Base-by-base conservation (phyloP, 2,329 filamentous ascomycete genomes). In the Fusarium sp. region DNA sequence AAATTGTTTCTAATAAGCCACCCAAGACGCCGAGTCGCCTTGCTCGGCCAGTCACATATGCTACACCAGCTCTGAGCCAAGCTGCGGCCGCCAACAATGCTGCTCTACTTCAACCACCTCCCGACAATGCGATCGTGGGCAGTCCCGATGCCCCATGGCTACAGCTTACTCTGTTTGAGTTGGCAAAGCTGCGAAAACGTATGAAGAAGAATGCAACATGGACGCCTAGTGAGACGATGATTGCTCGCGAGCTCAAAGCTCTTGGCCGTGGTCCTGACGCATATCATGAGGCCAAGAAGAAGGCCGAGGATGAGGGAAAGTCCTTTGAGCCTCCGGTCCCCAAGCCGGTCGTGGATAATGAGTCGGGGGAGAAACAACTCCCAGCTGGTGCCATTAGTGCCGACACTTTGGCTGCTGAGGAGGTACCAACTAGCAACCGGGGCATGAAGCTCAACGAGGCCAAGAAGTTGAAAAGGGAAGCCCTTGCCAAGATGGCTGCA, bases 181-280 rank as follows among this genome's bases (percentile, higher is more conserved):
- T 92, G 46, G 89, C 89, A 1, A 87, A 89, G 67, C 84, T 96
- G 9, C 85, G 93, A 63, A 96, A 96, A 80, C 87, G 91, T 18
- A 96, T 96, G 93, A 96, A 96, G 86, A 96, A 96, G 84, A 96
- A 96, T 75, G 91, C 92, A 0, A 90, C 92, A 6, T 96, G 93
- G 93, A 90, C 88, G 4, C 93, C 93, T 0, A 95, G 92, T 67
- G 91, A 93, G 72, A 95, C 93, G 0, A 96, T 96, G 93, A 92
- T 95, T 68, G 88, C 91, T 17, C 86, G 92, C 31, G 92, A 95
- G 78, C 86, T 96, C 1, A 92, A 92, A 76, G 84, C 84, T 20
- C 85, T 93, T 18, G 90, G 90, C 2, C 89, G 93, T 44, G 90
- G 90, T 4, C 84, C 88, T 17, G 89, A 90, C 53, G 87, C 87